Evolutionary conservation across 1,284 basidiomycete genomes (phyloP).

Genomic region (Stereum hirsutum): DNA sequence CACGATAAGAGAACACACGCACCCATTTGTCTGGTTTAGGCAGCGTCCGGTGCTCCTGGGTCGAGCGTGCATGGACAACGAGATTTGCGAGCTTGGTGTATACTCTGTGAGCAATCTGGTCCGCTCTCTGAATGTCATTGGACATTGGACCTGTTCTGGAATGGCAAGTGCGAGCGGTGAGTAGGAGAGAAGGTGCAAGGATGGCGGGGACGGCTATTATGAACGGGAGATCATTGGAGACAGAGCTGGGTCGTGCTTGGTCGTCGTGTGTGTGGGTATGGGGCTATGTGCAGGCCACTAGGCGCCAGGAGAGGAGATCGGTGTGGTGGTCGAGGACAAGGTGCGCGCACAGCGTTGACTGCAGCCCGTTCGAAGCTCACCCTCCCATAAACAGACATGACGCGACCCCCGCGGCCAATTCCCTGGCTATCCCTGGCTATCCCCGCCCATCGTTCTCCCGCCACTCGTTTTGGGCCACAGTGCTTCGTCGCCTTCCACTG

Average conservation of each 20-base stretch:
- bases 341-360: not conserved
- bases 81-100: slow-evolving; percentile 71
- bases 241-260: too few relatives aligned
- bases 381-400: too few relatives aligned
- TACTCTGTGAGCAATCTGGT: slow-evolving; percentile 75
- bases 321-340: not conserved
- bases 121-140: slow-evolving; percentile 61
- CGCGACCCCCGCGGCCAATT: too few relatives aligned
- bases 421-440: not conserved
- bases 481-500: not conserved
- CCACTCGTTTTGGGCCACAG: not conserved
- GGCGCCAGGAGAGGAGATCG: not conserved
- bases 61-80: slow-evolving; percentile 59
- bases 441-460: not conserved
- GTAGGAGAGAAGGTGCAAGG: not conserved
- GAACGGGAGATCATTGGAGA: not conserved
- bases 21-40: slow-evolving; percentile 73
- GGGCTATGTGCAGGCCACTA: not conserved
- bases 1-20: slow-evolving; percentile 17
- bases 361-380: not conserved
- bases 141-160: slow-evolving; percentile 23
- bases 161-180: not conserved
- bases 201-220: not conserved
- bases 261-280: too few relatives aligned
- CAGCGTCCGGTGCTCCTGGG: slow-evolving; percentile 29